A percentile compares a stretch with the other conserved stretches of the same genome.
phyloP scores from a whole-genome alignment of 2,329 filamentous ascomycete species.

The Pseudogymnoascus sp. region DNA sequence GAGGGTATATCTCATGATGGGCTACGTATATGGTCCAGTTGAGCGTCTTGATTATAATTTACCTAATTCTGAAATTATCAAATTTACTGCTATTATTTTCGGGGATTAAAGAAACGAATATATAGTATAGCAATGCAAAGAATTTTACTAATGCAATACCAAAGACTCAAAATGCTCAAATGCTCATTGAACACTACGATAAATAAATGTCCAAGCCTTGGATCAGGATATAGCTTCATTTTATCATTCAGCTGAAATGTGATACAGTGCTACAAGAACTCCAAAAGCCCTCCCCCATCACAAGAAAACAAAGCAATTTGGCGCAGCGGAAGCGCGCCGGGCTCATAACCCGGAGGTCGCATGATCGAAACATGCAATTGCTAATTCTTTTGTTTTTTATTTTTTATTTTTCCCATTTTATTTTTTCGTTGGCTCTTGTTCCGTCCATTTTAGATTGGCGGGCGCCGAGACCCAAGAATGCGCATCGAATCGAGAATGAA shows the following conservation, averaged over 20 bases:
- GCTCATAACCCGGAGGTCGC: constrained; percentile 17
- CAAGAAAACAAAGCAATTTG: constrained; percentile 13
- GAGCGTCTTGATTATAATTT: neutral
- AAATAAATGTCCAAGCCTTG: neutral
- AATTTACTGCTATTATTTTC: neutral
- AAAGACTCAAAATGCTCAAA: neutral
- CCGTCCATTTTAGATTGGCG: neutral
- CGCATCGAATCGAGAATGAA: too few relatives aligned
- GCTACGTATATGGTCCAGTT: neutral
- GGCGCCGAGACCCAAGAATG: neutral
- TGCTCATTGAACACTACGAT: neutral
- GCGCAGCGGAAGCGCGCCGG: constrained; percentile 17
- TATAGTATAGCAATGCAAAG: neutral
- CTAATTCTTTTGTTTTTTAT: constrained; percentile 6
- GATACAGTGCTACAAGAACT: neutral
- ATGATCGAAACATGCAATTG: constrained; percentile 14
- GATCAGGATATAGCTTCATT: neutral
- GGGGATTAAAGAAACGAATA: neutral
- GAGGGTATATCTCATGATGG: neutral
- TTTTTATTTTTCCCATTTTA: neutral
- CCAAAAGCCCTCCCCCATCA: neutral
- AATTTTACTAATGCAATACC: neutral
- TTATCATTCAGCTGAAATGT: neutral
- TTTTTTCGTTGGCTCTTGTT: neutral
- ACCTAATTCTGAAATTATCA: neutral